Conservation (phyloP, 495 filamentous ascomycete species). For the Xylaria longipes region DNA sequence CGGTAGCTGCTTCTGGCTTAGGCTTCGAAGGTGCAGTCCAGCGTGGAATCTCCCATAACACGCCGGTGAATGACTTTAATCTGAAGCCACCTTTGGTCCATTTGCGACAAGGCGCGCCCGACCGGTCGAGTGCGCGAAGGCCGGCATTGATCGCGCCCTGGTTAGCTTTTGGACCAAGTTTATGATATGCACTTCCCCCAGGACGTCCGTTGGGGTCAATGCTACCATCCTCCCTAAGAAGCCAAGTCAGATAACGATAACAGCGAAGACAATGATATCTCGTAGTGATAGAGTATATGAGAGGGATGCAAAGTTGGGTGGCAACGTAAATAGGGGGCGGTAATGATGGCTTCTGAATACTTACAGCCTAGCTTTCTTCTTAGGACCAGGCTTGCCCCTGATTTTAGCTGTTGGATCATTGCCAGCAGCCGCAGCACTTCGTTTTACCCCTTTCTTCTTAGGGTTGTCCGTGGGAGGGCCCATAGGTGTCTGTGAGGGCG, state of each 20-base stretch:
- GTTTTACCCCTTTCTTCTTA: conserved; percentile 67
- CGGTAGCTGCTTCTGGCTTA: conserved; percentile 38
- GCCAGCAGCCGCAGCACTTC: conserved; percentile 52
- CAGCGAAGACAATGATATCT: conserved; percentile 26
- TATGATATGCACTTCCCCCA: conserved; percentile 61
- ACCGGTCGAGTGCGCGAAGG: conserved; percentile 89
- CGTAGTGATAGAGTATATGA: background rate
- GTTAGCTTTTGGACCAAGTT: conserved; percentile 96
- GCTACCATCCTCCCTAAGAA: conserved; percentile 64
- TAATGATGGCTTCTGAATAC: conserved; percentile 46
- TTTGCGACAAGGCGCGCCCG: conserved; percentile 86
- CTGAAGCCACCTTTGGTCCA: conserved; percentile 84
- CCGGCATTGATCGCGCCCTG: conserved; percentile 97
- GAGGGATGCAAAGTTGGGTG: conserved; percentile 18
- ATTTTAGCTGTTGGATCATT: conserved; percentile 67
- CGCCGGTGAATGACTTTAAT: conserved; percentile 92
- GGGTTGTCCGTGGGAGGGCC: conserved; percentile 61
- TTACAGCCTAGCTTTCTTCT: conserved; percentile 95
- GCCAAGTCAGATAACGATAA: conserved; percentile 39
- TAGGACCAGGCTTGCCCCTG: conserved; percentile 87
- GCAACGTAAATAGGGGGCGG: background rate
- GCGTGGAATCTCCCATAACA: conserved; percentile 79
- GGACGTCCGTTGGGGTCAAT: conserved; percentile 51
- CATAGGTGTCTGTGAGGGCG: conserved; percentile 52
- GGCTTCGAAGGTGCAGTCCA: conserved; percentile 78